Base-by-base conservation (phyloP, 148 eudicot genomes). In the Silene uniflora region DNA sequence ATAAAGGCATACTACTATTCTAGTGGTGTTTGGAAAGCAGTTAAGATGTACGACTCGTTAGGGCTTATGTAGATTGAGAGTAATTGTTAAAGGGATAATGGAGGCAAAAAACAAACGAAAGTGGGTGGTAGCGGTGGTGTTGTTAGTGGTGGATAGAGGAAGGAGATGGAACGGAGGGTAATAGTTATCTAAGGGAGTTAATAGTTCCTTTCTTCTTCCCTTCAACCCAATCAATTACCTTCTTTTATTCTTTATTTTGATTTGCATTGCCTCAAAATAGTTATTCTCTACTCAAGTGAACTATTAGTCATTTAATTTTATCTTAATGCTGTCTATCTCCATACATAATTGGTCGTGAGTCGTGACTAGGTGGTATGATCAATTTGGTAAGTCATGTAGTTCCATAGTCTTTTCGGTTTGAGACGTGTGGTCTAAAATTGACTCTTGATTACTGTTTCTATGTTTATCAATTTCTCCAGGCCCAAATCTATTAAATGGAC, bases 401-500 rank as follows among this genome's bases (percentile, higher is more conserved):
- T 65, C 46, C 24, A 74, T 17, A 7, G 4, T 44, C 11, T 46
- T 44, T 74, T 35, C 44, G 19, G 12, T 67, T 19, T 61, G 29
- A 54, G 60, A 35, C 12, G 12, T 22, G 25, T 10, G n/a, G 56
- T 11, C 5, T 80, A 70, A 27, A 21, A 3, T 13, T 10, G 5
- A 52, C 56, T 42, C 25, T 39, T 54, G 47, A 59, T 72, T 66
- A 73, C 42, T 54, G 17, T 44, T 69, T 62, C 29, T 29, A 16
- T 2, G 75, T 7, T 21, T 64, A 46, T 75, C 60, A 32, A 72
- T 75, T 46, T 39, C 74, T 70, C 18, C 90, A 96, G 99, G 89
- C 85, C 81, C 73, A 92, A 85, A 77, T 79, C 64, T 78, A 96
- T 92, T 73, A 84, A 73, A 19, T 96, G 99, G 99, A 92, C 98